Conservation (phyloP, 2,329 filamentous ascomycete species). For the Fusarium decemcellulare region DNA sequence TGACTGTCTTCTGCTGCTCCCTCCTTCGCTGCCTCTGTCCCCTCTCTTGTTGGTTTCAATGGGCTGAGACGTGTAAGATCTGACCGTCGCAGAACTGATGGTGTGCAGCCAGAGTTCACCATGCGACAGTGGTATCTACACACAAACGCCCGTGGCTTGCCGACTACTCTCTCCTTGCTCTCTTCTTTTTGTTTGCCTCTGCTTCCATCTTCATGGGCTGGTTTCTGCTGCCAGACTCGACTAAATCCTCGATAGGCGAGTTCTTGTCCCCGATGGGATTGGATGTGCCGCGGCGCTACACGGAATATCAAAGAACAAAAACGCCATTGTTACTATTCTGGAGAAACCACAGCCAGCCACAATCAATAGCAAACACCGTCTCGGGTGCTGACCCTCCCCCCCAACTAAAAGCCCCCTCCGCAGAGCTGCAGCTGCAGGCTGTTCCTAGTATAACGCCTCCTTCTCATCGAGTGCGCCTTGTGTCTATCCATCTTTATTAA, state of each 20-base stretch:
- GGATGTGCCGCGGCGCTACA: not conserved
- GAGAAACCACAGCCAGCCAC: constrained; percentile 36
- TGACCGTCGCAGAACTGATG: constrained; percentile 8
- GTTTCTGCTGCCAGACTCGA: not conserved
- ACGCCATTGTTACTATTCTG: constrained; percentile 29
- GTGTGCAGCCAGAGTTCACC: not conserved
- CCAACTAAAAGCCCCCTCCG: not conserved
- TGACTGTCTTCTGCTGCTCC: too few species aligned
- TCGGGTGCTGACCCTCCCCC: constrained; percentile 10
- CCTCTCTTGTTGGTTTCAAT: not conserved
- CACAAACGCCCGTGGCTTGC: too few species aligned
- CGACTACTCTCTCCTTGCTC: not conserved
- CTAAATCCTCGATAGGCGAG: not conserved
- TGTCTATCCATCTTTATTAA: not conserved
- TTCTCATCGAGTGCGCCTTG: constrained; percentile 5
- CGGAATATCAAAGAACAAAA: constrained; percentile 14
- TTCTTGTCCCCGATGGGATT: not conserved
- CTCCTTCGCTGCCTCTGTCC: too few species aligned
- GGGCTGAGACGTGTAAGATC: not conserved
- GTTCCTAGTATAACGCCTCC: constrained; percentile 11
- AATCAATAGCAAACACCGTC: constrained; percentile 23
- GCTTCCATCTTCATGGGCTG: not conserved
- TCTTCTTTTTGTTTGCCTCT: not conserved
- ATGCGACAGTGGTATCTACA: not conserved
- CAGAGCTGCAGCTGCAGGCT: constrained; percentile 19